These are phyloP conservation scores for Ophiostoma perfectum DNA, from an alignment of 2,329 filamentous ascomycete genomes.

Conservation along the genomic window DNA sequence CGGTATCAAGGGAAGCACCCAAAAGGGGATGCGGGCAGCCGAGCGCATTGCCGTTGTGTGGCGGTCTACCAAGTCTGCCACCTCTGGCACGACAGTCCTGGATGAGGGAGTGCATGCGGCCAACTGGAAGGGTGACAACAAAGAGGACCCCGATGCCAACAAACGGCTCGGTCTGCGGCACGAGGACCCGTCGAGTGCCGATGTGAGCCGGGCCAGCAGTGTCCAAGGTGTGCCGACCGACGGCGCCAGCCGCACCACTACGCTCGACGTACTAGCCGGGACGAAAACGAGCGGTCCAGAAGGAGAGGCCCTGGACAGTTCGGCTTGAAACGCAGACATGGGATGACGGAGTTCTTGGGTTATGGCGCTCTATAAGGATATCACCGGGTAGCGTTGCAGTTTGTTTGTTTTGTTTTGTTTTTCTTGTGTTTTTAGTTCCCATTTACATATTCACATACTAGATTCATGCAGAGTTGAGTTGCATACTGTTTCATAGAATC, in stretches of 20 bases:
- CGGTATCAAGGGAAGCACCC: conserved; percentile 82
- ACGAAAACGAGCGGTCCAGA: conserved; percentile 32
- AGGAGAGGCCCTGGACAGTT: conserved; percentile 26
- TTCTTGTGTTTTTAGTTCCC: no score
- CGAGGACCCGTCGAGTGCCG: conserved; percentile 58
- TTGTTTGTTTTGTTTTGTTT: not conserved
- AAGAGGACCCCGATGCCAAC: conserved; percentile 44
- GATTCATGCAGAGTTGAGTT: no score
- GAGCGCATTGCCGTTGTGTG: conserved; percentile 83
- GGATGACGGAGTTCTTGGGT: no score
- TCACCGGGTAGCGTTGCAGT: not conserved
- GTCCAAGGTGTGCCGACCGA: conserved; percentile 40
- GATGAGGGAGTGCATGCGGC: conserved; percentile 43
- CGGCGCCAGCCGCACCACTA: not conserved
- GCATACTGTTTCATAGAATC: no score
- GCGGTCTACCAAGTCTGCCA: conserved; percentile 44
- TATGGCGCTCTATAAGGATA: no score
- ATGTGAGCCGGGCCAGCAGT: conserved; percentile 69
- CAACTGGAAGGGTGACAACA: conserved; percentile 64
- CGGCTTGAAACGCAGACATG: not conserved
- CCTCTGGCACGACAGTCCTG: not conserved
- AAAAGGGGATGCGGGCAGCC: conserved; percentile 75
- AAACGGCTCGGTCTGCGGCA: conserved; percentile 65
- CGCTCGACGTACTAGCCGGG: conserved; percentile 26
- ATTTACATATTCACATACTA: no score